These are phyloP conservation scores for Barnettozyma wickerhamii DNA, from an alignment of 805 yeast genomes.

Conservation along the genomic window DNA sequence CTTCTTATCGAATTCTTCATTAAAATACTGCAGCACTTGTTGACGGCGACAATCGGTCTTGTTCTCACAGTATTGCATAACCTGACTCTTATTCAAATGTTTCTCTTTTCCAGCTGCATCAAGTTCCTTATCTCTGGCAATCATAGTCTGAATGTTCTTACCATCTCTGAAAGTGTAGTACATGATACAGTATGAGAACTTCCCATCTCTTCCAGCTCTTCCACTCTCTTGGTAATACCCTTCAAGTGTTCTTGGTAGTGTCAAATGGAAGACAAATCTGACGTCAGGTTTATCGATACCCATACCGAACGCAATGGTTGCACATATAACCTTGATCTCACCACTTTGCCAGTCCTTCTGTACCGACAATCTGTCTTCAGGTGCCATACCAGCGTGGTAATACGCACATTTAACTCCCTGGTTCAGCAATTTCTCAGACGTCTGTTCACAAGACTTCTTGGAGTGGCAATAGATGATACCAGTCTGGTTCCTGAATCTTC, in stretches of 20 bases:
- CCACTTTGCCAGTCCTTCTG: conserved; percentile 83
- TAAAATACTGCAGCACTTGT: conserved; percentile 86
- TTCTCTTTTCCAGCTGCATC: conserved; percentile 63
- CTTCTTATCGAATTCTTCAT: conserved; percentile 67
- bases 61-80: conserved; percentile 89
- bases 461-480: conserved; percentile 96
- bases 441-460: conserved; percentile 80
- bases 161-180: conserved; percentile 82
- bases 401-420: conserved; percentile 63
- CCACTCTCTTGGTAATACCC: conserved; percentile 99
- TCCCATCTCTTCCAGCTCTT: conserved; percentile 96
- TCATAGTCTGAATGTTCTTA: conserved; percentile 66
- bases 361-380: conserved; percentile 65
- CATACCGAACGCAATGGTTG: conserved; percentile 99
- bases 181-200: conserved; percentile 74
- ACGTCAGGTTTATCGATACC: conserved; percentile 98
- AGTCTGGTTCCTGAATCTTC: conserved; percentile 50
- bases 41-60: conserved; percentile 84
- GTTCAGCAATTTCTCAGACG: conserved; percentile 53
- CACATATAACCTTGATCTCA: conserved; percentile 75
- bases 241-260: conserved; percentile 85
- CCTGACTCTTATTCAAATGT: conserved; percentile 75
- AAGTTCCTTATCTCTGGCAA: conserved; percentile 68
- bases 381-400: conserved; percentile 94
- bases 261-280: conserved; percentile 82